Base-by-base conservation (phyloP, 345 rosid species). In the Pugionium cornutum region DNA sequence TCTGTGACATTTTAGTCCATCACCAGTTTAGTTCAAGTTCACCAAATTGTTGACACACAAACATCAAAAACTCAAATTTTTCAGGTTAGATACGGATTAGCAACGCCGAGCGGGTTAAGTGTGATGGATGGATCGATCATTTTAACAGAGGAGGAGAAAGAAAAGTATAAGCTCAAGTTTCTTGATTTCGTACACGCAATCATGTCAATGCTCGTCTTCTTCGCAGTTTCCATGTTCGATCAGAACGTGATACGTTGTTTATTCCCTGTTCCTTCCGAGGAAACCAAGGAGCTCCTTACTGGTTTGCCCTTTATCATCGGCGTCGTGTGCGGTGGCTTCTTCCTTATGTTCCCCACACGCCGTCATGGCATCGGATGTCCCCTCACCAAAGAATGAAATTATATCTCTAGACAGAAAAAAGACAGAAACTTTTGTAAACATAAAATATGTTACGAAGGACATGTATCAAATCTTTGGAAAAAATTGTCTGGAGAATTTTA, bases 361-460 rank as follows among this genome's bases (percentile, higher is more conserved):
- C 94, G 96, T 43, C 89, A 88, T 49, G 97, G 96, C 41, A 76
- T 91, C 1, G 87, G 91, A 32, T 63, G 68, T 33, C 97, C 95
- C 7, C 76, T 89, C 1, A 77, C 83, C 10, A 67, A 67, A 42
- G 69, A 74, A 63, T 74, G 28, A 9, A 9, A 30, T 46, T 4
- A 27, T 8, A 30, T 9, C 18, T 18, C 18, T 18, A 18, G 18
- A 18, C 18, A 18, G 18, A 18, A 3, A 4, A 42, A 42, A 42
- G 30, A 4, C 11, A 5, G 11, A 57, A 62, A 47, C 51, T 62
- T 53, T 53, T 53, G 68, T 45, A 43, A 53, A 62, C 33, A 60
- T 43, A 58, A 31, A 10, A 52, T 66, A 66, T 44, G 66, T 64
- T 50, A 41, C 9, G 37, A 45, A 64, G 27, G 39, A 62, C 68